Conservation (phyloP, 2,329 filamentous ascomycete genomes). For the Fusarium tuaranense region DNA sequence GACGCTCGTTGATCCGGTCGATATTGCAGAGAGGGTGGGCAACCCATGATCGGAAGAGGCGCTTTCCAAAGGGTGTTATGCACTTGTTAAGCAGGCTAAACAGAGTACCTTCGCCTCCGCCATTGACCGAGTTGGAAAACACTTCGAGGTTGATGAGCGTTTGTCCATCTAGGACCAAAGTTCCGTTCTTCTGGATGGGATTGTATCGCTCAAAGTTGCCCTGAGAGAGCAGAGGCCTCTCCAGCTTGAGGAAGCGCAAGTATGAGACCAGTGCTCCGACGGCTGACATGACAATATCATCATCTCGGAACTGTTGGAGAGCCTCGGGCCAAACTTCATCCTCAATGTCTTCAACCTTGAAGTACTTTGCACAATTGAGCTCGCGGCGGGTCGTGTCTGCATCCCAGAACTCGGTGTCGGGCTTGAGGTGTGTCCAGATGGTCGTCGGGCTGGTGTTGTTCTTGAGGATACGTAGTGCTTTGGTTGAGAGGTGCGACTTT, state of each 20-base stretch:
- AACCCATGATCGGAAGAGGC: constrained; percentile 95
- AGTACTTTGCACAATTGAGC: constrained; percentile 84
- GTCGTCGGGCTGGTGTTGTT: constrained; percentile 94
- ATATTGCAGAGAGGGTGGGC: constrained; percentile 94
- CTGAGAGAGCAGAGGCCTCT: constrained; percentile 86
- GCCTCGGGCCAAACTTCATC: constrained; percentile 80
- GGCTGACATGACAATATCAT: constrained; percentile 89
- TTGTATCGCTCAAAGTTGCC: constrained; percentile 93
- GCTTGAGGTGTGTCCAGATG: constrained; percentile 94
- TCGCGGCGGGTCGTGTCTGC: constrained; percentile 85
- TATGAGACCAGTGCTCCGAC: constrained; percentile 92
- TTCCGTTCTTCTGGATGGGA: constrained; percentile 91
- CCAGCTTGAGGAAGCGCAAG: constrained; percentile 86
- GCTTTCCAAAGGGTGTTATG: constrained; percentile 96
- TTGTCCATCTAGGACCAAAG: constrained; percentile 92
- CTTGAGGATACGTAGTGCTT: constrained; percentile 91
- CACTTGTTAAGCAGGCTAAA: constrained; percentile 94
- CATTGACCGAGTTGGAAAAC: constrained; percentile 93
- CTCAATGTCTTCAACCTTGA: constrained; percentile 67
- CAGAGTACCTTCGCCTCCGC: constrained; percentile 84
- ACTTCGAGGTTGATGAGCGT: constrained; percentile 98
- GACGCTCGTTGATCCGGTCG: constrained; percentile 87
- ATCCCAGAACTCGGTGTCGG: constrained; percentile 90
- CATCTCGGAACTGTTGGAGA: constrained; percentile 78
- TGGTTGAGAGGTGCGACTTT: constrained; percentile 87